Percentiles rank a stretch among this genome's conserved stretches.
Conservation (phyloP, 164 flowering plant genomes). For the Magnolia sinica region DNA sequence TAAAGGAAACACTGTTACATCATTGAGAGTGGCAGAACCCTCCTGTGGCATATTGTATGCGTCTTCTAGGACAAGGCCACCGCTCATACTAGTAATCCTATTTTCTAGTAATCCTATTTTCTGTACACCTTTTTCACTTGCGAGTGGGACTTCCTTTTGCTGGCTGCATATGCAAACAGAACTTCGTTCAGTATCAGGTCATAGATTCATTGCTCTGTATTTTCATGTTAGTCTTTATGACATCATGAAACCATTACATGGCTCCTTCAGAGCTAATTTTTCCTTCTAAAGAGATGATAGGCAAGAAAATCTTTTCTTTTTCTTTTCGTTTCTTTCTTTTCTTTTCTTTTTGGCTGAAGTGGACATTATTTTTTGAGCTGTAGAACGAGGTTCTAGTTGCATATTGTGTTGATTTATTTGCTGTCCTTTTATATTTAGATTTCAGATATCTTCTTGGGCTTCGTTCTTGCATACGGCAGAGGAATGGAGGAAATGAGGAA, state of each 20-base stretch:
- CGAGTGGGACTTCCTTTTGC: background rate
- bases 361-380: background rate
- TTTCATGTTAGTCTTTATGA: background rate
- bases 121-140: background rate
- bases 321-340: background rate
- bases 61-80: background rate
- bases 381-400: too few relatives aligned
- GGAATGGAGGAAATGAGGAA: constrained; percentile 43
- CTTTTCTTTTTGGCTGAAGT: background rate
- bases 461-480: background rate
- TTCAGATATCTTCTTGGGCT: constrained; percentile 18
- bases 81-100: too few relatives aligned
- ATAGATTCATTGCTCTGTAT: background rate
- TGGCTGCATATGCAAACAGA: background rate
- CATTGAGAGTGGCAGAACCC: background rate
- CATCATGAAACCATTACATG: background rate
- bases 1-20: background rate
- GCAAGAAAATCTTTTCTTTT: background rate
- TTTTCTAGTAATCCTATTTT: too few relatives aligned
- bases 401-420: background rate
- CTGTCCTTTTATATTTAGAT: constrained; percentile 2
- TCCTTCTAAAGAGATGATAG: background rate
- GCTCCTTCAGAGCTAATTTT: background rate
- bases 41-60: too few relatives aligned
- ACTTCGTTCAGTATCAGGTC: background rate